Evolutionary conservation across 768 basidiomycete species (phyloP).

Genomic region (Rhodocollybia butyracea): DNA sequence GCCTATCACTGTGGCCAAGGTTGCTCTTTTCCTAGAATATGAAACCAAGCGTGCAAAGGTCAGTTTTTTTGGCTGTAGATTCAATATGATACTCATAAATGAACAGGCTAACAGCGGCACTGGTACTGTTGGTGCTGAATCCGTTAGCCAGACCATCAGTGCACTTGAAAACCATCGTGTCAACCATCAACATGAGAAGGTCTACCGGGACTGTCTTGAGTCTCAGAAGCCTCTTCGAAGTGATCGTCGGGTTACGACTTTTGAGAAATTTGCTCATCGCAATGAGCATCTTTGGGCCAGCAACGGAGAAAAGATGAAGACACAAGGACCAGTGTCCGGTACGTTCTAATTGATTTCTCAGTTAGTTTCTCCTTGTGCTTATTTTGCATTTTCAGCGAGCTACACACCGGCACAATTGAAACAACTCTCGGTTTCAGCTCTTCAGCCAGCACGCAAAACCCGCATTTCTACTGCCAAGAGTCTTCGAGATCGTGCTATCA

Average conservation of each 20-base stretch:
- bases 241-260: not conserved
- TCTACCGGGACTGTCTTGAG: not conserved
- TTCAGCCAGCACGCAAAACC: not conserved
- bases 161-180: not conserved
- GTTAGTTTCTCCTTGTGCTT: not conserved
- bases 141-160: not conserved
- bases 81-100: not conserved
- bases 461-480: not conserved
- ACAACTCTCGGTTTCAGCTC: not conserved
- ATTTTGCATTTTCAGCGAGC: not conserved
- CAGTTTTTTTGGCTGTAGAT: not conserved
- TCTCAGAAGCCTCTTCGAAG: not conserved
- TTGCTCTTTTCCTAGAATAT: conserved; percentile 20
- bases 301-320: not conserved
- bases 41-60: conserved; percentile 19
- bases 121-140: not conserved
- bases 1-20: conserved; percentile 19
- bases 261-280: not conserved
- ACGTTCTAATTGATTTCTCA: not conserved
- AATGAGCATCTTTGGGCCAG: not conserved
- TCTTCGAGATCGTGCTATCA: not conserved
- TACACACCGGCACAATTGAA: not conserved
- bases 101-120: not conserved
- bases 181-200: not conserved
- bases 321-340: not conserved